Conservation (phyloP, 192 early-diverging fungal species). For the Rhizophlyctis rosea region DNA sequence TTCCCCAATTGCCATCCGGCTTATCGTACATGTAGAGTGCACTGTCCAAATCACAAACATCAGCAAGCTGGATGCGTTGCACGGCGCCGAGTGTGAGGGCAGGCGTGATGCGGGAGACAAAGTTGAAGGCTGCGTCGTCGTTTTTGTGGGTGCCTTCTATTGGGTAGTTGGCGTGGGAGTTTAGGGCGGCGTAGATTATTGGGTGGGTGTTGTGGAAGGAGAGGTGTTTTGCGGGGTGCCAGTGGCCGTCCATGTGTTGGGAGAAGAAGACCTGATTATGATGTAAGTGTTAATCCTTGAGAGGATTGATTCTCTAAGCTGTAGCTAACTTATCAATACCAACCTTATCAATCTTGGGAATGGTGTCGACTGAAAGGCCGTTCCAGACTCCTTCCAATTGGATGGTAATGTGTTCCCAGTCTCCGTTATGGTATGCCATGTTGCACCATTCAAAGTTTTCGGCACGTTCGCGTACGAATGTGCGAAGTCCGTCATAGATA, state of each 20-base stretch:
- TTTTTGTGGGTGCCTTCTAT: conserved; percentile 26
- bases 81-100: conserved; percentile 27
- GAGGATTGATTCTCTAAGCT: background rate
- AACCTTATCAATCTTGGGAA: conserved; percentile 7
- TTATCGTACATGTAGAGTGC: conserved; percentile 21
- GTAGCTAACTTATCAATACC: background rate
- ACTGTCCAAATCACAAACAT: conserved; percentile 19
- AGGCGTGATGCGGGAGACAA: conserved; percentile 28
- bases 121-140: conserved; percentile 26
- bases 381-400: conserved; percentile 21
- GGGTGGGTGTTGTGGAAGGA: conserved; percentile 20
- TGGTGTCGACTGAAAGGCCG: conserved; percentile 11
- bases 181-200: conserved; percentile 22
- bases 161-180: conserved; percentile 33
- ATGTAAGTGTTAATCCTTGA: background rate
- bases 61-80: conserved; percentile 23
- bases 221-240: conserved; percentile 6
- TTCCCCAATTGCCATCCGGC: conserved; percentile 9
- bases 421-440: conserved; percentile 27
- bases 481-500: conserved; percentile 21
- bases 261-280: conserved; percentile 19
- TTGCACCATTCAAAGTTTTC: conserved; percentile 33
- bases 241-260: conserved; percentile 20
- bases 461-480: conserved; percentile 19
- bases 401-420: conserved; percentile 32